phyloP scores from a whole-genome alignment of 495 filamentous ascomycete species.

The Podospora fimiseda region DNA sequence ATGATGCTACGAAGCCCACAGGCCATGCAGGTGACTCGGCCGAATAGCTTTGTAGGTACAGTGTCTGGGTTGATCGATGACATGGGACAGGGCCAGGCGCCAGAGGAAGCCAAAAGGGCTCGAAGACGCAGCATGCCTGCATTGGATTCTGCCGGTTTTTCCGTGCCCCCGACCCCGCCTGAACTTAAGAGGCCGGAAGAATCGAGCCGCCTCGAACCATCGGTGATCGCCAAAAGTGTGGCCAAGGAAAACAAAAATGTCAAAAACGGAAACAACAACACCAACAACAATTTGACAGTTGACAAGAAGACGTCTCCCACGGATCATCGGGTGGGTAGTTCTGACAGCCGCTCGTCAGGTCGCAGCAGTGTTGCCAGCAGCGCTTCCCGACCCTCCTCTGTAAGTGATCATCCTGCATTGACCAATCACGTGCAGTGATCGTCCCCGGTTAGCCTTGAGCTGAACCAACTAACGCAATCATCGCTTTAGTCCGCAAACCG shows the following conservation, averaged over 20 bases:
- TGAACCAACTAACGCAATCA: constrained; percentile 26
- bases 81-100: constrained; percentile 38
- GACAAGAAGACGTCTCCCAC: constrained; percentile 18
- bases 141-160: constrained; percentile 59
- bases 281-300: constrained; percentile 9
- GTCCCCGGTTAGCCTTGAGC: constrained; percentile 9
- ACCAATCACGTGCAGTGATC: constrained; percentile 34
- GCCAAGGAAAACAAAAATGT: constrained; percentile 33
- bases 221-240: constrained; percentile 25
- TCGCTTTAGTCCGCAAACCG: constrained; percentile 41
- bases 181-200: constrained; percentile 34
- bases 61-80: constrained; percentile 44
- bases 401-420: constrained; percentile 32
- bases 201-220: constrained; percentile 31
- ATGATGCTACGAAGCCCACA: constrained; percentile 23
- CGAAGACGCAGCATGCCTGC: constrained; percentile 77
- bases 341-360: constrained; percentile 37
- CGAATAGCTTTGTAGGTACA: constrained; percentile 41
- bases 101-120: constrained; percentile 68
- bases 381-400: constrained; percentile 34
- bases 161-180: constrained; percentile 35
- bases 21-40: constrained; percentile 27
- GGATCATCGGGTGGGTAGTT: constrained; percentile 34
- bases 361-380: constrained; percentile 33
- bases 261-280: constrained; percentile 18